Evolutionary conservation across 139 green algal genomes (phyloP), one percentile per base, ranked within the genome.

Genomic region (Coelastrella sp.): DNA sequence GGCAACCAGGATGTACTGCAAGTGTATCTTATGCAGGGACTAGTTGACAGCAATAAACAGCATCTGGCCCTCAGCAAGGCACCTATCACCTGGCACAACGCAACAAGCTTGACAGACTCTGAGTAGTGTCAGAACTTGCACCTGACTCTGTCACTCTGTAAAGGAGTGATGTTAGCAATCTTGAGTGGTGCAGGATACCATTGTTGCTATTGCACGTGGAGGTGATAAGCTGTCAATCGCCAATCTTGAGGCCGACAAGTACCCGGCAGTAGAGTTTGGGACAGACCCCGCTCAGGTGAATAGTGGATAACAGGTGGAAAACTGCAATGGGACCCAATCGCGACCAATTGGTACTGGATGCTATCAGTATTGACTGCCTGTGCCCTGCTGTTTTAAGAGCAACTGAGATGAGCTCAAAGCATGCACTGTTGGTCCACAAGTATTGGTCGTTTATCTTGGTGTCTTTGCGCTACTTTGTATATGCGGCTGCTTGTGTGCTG

Each of bases 191-290:
- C 93, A 97, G 95, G 93, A 98, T 92, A 97, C 96, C 9, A 91
- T 97, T 27, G 94, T 98, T 27, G 96, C 95, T 9, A 93, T 97
- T 73, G 35, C 88, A 0, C 63, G 82, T 14, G 93, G 87, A 4
- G 96, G 93, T 19, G 76, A 93, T 78, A 90, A 92, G 78, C 94
- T 99, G 63, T 81, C 90, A 4, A 60, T 88, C 6, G 89, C 90
- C 87, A 99, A 99, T 92, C 68, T 97, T 20, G 88, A 98, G 17
- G 80, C 89, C 4, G 92, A 92, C 11, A 92, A 96, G 89, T 99
- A 99, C 91, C 90, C 95, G 6, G 88, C 94, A 4, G 75, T 93
- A 5, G 91, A 93, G 24, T 99, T 98, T 76, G n/a, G n/a, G 8
- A 76, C 94, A n/a, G 95, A 99, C 89, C 96, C 96, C 4, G 65